A percentile compares a stretch with the other conserved stretches of the same genome.
These are phyloP conservation scores for Mortierella sp. DNA, from an alignment of 371 early-diverging fungal species.

Conservation along the genomic window DNA sequence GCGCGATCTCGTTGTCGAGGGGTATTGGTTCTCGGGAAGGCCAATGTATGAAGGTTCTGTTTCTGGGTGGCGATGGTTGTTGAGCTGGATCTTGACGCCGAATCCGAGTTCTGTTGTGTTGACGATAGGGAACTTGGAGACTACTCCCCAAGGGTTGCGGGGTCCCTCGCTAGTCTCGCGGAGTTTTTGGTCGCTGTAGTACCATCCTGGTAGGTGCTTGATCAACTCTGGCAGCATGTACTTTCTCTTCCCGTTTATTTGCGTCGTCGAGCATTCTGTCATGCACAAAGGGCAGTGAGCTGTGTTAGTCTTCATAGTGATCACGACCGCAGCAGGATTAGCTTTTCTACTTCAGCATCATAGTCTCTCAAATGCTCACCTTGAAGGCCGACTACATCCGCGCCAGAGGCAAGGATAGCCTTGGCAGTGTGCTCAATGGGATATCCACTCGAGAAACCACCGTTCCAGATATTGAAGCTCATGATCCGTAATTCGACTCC, in stretches of 20 bases:
- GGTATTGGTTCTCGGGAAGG: conserved; percentile 30
- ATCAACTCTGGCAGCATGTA: conserved; percentile 56
- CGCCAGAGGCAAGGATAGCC: conserved; percentile 53
- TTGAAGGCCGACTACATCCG: conserved; percentile 57
- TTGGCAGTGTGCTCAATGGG: conserved; percentile 46
- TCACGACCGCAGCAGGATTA: not conserved
- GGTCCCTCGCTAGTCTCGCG: conserved; percentile 26
- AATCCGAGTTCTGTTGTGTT: conserved; percentile 35
- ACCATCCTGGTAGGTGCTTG: conserved; percentile 51
- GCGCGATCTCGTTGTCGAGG: conserved; percentile 19
- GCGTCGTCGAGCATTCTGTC: conserved; percentile 42
- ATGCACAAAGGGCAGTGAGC: not conserved
- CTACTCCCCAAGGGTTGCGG: conserved; percentile 55
- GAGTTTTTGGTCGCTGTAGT: conserved; percentile 51
- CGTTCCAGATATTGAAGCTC: conserved; percentile 57
- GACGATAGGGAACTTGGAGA: conserved; percentile 57
- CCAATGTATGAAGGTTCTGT: conserved; percentile 21
- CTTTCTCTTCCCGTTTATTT: conserved; percentile 18
- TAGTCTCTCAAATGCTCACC: conserved; percentile 19
- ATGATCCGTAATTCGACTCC: conserved; percentile 45
- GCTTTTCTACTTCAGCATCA: not conserved
- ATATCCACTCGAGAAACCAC: conserved; percentile 29
- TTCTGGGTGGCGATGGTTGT: conserved; percentile 48
- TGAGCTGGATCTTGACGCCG: conserved; percentile 57
- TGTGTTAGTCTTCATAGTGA: not conserved